Percentiles rank a stretch among this genome's conserved stretches.
Evolutionary conservation across 495 filamentous ascomycete species (phyloP).

Genomic region (Entonaema liquescens): DNA sequence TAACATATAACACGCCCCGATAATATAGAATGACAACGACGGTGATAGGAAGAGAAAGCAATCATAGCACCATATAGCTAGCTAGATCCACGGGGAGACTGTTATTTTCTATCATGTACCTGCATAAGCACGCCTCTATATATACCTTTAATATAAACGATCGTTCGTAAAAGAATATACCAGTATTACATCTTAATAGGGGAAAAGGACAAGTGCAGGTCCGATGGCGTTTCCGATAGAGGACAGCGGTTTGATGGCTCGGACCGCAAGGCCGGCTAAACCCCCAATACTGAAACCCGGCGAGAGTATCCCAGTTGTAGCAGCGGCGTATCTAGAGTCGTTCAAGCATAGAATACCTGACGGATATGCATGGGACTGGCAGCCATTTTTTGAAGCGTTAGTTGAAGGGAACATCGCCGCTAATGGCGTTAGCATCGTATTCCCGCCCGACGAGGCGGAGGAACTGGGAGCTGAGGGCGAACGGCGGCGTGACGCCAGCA

Average conservation of each 20-base stretch:
- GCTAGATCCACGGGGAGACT: background rate
- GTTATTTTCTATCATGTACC: background rate
- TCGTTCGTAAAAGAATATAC: background rate
- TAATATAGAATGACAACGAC: too few species aligned
- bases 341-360: background rate
- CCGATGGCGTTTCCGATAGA: background rate
- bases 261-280: background rate
- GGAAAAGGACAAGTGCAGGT: background rate
- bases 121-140: too few species aligned
- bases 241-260: too few species aligned
- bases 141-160: background rate
- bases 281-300: background rate
- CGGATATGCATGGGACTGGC: slow-evolving; percentile 13
- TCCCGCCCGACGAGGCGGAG: background rate
- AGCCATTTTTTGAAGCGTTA: slow-evolving; percentile 25
- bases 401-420: slow-evolving; percentile 14
- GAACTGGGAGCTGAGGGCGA: background rate
- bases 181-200: background rate
- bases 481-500: background rate
- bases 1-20: background rate
- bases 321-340: background rate
- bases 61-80: background rate
- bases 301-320: background rate
- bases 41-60: background rate
- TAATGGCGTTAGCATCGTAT: background rate